These are phyloP conservation scores for Oropetium thomaeum DNA, from an alignment of 176 grass and related monocot genomes.

Conservation along the genomic window DNA sequence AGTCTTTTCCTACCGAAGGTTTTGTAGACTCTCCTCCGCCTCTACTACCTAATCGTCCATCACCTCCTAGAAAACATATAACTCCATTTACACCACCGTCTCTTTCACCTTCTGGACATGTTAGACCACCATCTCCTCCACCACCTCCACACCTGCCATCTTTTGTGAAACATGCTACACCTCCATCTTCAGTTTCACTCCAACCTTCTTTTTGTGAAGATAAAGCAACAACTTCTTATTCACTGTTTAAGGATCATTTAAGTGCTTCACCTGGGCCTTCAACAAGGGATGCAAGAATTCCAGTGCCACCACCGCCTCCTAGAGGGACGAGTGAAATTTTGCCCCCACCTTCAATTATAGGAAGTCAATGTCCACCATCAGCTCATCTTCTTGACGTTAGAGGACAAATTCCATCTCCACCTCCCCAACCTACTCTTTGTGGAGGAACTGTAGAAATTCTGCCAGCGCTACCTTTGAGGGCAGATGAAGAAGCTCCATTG, in stretches of 20 bases:
- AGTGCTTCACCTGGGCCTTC: conserved; percentile 26
- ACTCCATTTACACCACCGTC: neutral
- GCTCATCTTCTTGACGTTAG: conserved; percentile 9
- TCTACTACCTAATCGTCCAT: neutral
- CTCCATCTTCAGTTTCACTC: neutral
- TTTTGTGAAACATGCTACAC: neutral
- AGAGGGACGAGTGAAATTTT: too few relatives aligned
- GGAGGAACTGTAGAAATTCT: neutral
- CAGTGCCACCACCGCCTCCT: conserved; percentile 7
- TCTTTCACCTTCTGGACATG: conserved; percentile 23
- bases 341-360: neutral
- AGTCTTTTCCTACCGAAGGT: neutral
- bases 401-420: conserved; percentile 11
- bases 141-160: neutral
- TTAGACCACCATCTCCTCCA: conserved; percentile 23
- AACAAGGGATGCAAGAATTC: neutral
- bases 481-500: neutral
- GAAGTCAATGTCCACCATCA: neutral
- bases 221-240: neutral
- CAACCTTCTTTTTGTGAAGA: neutral
- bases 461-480: neutral
- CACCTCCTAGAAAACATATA: neutral
- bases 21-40: neutral
- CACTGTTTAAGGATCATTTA: conserved; percentile 9
- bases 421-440: neutral